Evolutionary conservation across 108 stramenopile genomes (phyloP), one percentile per base, ranked within the genome.

Genomic region (Nannochloropsis gaditana): DNA sequence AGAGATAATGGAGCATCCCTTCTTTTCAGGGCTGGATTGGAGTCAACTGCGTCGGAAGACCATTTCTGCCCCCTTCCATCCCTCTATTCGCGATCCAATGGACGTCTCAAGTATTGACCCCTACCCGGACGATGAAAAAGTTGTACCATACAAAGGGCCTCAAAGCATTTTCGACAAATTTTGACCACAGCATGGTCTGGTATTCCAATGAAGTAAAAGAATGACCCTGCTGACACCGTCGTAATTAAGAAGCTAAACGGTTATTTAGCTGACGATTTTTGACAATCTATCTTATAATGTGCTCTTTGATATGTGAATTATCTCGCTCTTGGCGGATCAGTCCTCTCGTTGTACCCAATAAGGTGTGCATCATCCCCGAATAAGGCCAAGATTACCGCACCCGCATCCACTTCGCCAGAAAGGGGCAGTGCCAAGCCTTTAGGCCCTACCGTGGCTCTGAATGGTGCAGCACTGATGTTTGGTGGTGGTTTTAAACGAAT

Each of bases 91-190:
- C 90, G 94, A 96, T 90, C 90, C 93, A 9, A 85, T 97, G 83
- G 99, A 99, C 89, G 95, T 97, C 5, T 94, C 95, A 11, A 94
- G 98, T 90, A 98, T 99, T 89, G 99, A 98, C 86, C 94, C 96
- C n/a, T 96, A 96, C 85, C 92, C 93, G 86, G 97, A 97, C 90
- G 95, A 97, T 44, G 97, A 97, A 45, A 43, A 89, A 43, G 81
- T 87, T 21, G 82, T 87, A 45, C 90, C 85, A 9, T 92, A 91
- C 86, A 80, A 43, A 19, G 90, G 91, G 11, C 41, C 85, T 41
- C 91, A 91, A 17, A 85, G 89, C 11, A 79, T 85, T 9, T 92
- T 91, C 83, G 91, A 92, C 21, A 84, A 88, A 2, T 91, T 91
- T 44, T 92, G 45, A 89, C n/a, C 31, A 31, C 31, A 31, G 31